phyloP scores from a whole-genome alignment of 441 rosid genomes.

The Adansonia gregorii region DNA sequence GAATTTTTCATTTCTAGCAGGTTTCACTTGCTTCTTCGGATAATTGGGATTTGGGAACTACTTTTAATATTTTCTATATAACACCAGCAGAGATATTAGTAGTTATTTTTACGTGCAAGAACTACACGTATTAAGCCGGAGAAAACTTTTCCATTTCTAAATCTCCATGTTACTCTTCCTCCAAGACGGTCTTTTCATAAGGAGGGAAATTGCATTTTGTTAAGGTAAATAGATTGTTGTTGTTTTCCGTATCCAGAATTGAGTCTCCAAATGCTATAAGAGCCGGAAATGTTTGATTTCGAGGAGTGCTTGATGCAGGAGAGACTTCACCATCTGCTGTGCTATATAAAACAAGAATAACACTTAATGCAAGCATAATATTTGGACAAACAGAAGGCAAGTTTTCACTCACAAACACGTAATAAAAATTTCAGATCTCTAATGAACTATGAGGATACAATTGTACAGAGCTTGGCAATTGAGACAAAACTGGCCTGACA shows the following conservation, averaged over 20 bases:
- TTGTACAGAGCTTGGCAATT: too few species aligned
- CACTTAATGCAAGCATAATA: not conserved
- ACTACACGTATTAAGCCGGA: slow-evolving; percentile 31
- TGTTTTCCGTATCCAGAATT: slow-evolving; percentile 40
- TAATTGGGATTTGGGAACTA: too few species aligned
- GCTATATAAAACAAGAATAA: not conserved
- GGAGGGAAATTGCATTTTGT: slow-evolving; percentile 36
- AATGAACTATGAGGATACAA: too few species aligned
- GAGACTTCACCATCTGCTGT: not conserved
- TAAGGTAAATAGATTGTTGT: slow-evolving; percentile 24
- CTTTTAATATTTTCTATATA: too few species aligned
- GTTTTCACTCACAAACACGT: too few species aligned
- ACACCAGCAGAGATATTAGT: too few species aligned
- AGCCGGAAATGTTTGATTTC: slow-evolving; percentile 27
- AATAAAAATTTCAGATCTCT: too few species aligned
- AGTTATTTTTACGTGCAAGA: not conserved
- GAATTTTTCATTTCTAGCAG: too few species aligned
- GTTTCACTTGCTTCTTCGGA: too few species aligned
- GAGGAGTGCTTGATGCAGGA: not conserved
- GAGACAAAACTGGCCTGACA: too few species aligned
- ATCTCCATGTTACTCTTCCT: slow-evolving; percentile 35
- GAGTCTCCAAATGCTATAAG: slow-evolving; percentile 39
- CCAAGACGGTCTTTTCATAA: slow-evolving; percentile 34
- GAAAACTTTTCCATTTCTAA: slow-evolving; percentile 35
- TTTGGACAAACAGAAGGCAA: too few species aligned